These are phyloP conservation scores for Saturnispora saitoi DNA, from an alignment of 805 yeast genomes.

Conservation along the genomic window DNA sequence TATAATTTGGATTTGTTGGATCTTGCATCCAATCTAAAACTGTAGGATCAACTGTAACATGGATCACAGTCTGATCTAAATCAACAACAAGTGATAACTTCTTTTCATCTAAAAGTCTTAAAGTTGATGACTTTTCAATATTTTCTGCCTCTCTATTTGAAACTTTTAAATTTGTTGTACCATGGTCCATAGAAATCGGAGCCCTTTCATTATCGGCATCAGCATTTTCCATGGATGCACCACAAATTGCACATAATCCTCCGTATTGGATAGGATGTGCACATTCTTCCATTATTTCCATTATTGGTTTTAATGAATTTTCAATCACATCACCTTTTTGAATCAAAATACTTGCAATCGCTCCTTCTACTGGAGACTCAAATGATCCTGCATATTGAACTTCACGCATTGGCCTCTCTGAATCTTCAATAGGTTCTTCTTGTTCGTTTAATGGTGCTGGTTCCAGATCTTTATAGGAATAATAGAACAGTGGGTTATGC, in stretches of 20 bases:
- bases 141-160: conserved; percentile 80
- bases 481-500: conserved; percentile 48
- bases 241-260: conserved; percentile 91
- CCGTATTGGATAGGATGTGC: conserved; percentile 90
- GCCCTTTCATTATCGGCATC: conserved; percentile 72
- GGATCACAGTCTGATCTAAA: conserved; percentile 94
- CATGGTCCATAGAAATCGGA: conserved; percentile 83
- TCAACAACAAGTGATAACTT: conserved; percentile 90
- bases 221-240: conserved; percentile 61
- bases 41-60: conserved; percentile 96
- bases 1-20: conserved; percentile 74
- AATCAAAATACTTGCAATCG: conserved; percentile 42
- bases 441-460: conserved; percentile 44
- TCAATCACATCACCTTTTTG: conserved; percentile 53
- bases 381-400: conserved; percentile 68
- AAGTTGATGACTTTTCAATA: conserved; percentile 62
- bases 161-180: conserved; percentile 73
- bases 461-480: conserved; percentile 60
- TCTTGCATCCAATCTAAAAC: conserved; percentile 95
- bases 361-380: conserved; percentile 80
- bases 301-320: conserved; percentile 37
- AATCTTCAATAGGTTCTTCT: conserved; percentile 24
- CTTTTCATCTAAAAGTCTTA: conserved; percentile 47
- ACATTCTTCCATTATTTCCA: conserved; percentile 70
- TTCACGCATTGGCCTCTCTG: conserved; percentile 35